phyloP scores from a whole-genome alignment of 2,329 filamentous ascomycete genomes.

The Meredithiella fracta region DNA sequence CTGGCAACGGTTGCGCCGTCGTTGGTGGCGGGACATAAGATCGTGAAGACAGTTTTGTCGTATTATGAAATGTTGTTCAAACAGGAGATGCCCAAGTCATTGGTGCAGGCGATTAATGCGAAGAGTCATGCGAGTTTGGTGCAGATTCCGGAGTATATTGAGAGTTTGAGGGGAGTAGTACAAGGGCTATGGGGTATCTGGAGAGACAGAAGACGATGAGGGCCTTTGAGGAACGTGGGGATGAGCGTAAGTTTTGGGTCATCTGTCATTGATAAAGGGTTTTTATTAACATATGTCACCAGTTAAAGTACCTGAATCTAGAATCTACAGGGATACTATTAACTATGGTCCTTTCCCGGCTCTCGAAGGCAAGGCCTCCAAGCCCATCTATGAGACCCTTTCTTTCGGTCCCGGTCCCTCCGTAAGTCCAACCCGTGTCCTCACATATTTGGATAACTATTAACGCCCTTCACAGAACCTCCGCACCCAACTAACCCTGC shows the following conservation, averaged over 20 bases:
- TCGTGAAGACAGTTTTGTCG: constrained; percentile 19
- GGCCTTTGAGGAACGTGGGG: constrained; percentile 1
- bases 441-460: not conserved
- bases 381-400: constrained; percentile 28
- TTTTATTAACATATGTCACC: not conserved
- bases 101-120: constrained; percentile 32
- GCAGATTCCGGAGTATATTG: constrained; percentile 29
- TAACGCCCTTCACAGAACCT: constrained; percentile 24
- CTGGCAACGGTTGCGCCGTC: constrained; percentile 33
- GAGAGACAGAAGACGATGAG: constrained; percentile 24
- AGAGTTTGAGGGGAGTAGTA: constrained; percentile 33
- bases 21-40: constrained; percentile 20
- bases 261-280: not conserved
- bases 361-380: constrained; percentile 25
- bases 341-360: constrained; percentile 38
- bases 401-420: constrained; percentile 35
- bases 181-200: constrained; percentile 33
- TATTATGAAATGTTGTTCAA: constrained; percentile 30
- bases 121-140: constrained; percentile 36
- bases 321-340: constrained; percentile 27
- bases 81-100: constrained; percentile 29
- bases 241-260: constrained; percentile 6
- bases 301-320: constrained; percentile 28
- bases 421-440: constrained; percentile 22
- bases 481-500: constrained; percentile 32